phyloP scores from a whole-genome alignment of 345 rosid species.

The Arabis hirsuta region DNA sequence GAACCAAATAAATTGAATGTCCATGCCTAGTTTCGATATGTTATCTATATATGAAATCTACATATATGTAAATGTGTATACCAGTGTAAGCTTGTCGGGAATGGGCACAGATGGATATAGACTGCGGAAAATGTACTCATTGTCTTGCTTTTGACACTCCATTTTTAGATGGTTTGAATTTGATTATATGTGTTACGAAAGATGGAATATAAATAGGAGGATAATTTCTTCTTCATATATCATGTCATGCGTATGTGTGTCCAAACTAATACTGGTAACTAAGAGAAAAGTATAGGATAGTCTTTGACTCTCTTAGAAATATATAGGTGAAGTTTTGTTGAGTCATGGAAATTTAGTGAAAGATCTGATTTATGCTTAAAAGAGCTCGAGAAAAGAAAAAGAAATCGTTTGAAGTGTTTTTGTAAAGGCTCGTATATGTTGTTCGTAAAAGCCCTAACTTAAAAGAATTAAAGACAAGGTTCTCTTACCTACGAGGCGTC shows the following conservation, averaged over 20 bases:
- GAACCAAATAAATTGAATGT: no score
- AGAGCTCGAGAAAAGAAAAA: not conserved
- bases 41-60: not conserved
- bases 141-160: slow-evolving; percentile 40
- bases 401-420: not conserved
- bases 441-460: no score
- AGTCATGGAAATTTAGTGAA: slow-evolving; percentile 33
- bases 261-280: slow-evolving; percentile 25
- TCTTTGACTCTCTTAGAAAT: slow-evolving; percentile 23
- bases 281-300: slow-evolving; percentile 25
- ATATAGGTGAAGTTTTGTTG: slow-evolving; percentile 44
- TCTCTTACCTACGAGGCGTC: no score
- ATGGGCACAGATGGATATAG: slow-evolving; percentile 61
- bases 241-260: slow-evolving; percentile 31
- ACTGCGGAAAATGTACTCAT: slow-evolving; percentile 72
- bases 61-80: slow-evolving; percentile 5
- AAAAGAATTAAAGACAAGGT: no score
- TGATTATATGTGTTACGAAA: slow-evolving; percentile 25
- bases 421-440: no score
- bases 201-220: slow-evolving; percentile 40
- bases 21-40: no score
- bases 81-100: slow-evolving; percentile 62
- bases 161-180: slow-evolving; percentile 27
- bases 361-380: not conserved
- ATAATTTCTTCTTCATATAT: slow-evolving; percentile 2